Evolutionary conservation across 2,329 filamentous ascomycete species (phyloP), one percentile per base, ranked within the genome.

Genomic region (Xylaria arbuscula): DNA sequence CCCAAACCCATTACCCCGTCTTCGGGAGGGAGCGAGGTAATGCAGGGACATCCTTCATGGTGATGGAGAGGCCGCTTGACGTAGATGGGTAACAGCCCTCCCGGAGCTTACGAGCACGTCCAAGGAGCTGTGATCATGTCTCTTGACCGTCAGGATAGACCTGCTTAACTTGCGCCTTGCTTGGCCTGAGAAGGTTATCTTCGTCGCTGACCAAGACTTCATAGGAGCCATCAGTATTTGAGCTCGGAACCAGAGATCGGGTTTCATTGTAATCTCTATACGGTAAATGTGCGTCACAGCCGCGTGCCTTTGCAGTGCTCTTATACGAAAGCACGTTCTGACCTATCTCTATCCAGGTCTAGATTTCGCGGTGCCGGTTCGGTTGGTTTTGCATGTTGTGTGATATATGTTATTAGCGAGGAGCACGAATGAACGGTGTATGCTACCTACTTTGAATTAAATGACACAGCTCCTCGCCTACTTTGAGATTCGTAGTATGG

Each of bases 1-100:
- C 28, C 51, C 51, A 55, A 9, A 28, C 51, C 51, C 51, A 36
- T 36, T 38, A 55, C 17, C 36, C 36, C 36, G 51, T 28, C 36
- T 32, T 19, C 36, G n/a, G 51, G 51, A 55, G 36, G 51, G 51
- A 28, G 19, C 36, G 32, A 55, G 51, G 32, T 55, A 55, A 32
- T 55, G 32, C 51, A 55, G 51, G 51, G 51, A 55, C 51, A 55
- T 55, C 51, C 51, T 36, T 55, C 51, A 55, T 55, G 17, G 36
- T 2, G 32, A 55, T 55, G 9, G 1, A 34, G 19, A 55, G 51
- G 51, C 36, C 19, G 51, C 51, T 28, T 32, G 36, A 38, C 51
- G 32, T 55, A 55, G 32, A 55, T 55, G 32, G 51, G 51, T 55
- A 55, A 55, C 28, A 38, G 17, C 51, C 28, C 36, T 28, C 28